Evolutionary conservation across 352 stramenopile species (phyloP).

Genomic region (Aphanomyces invadans): DNA sequence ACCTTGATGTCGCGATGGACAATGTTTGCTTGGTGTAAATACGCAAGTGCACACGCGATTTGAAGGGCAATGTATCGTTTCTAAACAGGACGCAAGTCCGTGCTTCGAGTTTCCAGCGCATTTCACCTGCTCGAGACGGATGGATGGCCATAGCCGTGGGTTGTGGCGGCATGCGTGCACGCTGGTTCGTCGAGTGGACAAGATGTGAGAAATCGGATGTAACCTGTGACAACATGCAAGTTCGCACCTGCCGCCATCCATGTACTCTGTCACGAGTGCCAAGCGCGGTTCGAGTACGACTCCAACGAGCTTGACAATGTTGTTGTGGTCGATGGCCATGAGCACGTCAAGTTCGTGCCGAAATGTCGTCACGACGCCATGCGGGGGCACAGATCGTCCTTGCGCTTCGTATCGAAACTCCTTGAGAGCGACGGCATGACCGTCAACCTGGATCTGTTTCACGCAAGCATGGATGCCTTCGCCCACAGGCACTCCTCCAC

Average conservation of each 20-base stretch:
- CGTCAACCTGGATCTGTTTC: background rate
- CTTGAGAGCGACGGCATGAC: background rate
- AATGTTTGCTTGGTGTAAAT: conserved; percentile 9
- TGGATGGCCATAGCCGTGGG: background rate
- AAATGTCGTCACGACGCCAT: conserved; percentile 1
- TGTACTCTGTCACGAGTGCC: conserved; percentile 14
- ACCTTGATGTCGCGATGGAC: conserved; percentile 23
- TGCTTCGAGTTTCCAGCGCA: background rate
- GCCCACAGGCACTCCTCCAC: background rate
- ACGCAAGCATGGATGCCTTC: conserved; percentile 20
- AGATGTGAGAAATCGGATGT: background rate
- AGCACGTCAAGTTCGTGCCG: conserved; percentile 3
- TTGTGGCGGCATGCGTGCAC: conserved; percentile 3
- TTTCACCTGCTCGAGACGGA: conserved; percentile 3
- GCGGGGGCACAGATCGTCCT: background rate
- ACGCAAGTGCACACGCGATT: conserved; percentile 19
- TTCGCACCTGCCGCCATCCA: conserved; percentile 11
- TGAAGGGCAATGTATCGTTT: conserved; percentile 22
- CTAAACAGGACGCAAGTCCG: background rate
- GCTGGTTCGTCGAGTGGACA: too few relatives aligned
- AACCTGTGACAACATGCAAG: background rate
- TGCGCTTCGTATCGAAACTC: conserved; percentile 18
- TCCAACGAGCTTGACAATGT: conserved; percentile 10
- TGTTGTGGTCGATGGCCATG: conserved; percentile 11
- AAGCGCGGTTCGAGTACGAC: conserved; percentile 3